Evolutionary conservation across 106 monocot genomes (phyloP), one percentile per base, ranked within the genome.

Genomic region (Posidonia australis): DNA sequence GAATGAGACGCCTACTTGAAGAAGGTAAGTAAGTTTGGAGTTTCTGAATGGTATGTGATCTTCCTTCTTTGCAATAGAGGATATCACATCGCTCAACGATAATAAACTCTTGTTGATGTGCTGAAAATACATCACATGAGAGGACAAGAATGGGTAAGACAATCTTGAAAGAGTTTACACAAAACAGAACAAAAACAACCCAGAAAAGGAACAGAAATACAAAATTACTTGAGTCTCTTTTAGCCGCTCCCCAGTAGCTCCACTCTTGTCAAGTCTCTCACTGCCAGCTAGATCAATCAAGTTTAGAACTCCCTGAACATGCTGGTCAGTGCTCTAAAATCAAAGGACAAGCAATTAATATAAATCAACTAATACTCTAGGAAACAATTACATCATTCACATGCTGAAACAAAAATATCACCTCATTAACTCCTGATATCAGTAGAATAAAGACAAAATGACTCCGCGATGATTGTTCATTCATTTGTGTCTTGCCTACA

Each of bases 231-330:
- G 87, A 54, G 96, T 91, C 67, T 98, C 96, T 51, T 98, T 98
- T 2, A 98, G 36, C 0, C 96, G 85, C 32, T 98, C 96, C 27
- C 96, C 96, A 58, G 90, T 91, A 23, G 96, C 57, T 14, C 90
- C 82, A 76, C 90, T 98, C 68, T 76, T 98, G 25, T 76, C 84
- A 12, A 98, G 72, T 0, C 96, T 81, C 51, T 98, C 96, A 68
- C 96, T 98, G 23, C 96, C 96, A 55, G 96, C 96, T 41, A 98
- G 76, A 70, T 98, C 96, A 54, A 98, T 98, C 18, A 98, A 60
- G 44, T 98, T 98, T n/a, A 98, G 43, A 14, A 98, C 77, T 0
- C 96, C 96, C 68, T 91, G 87, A 41, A 91, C 96, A 41, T 90
- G 90, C 63, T 98, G 90, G 22, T 85, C 90, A 0, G 96, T 98